These are phyloP conservation scores for Gypsophila paniculata DNA, from an alignment of 179 eudicot genomes.

Conservation along the genomic window DNA sequence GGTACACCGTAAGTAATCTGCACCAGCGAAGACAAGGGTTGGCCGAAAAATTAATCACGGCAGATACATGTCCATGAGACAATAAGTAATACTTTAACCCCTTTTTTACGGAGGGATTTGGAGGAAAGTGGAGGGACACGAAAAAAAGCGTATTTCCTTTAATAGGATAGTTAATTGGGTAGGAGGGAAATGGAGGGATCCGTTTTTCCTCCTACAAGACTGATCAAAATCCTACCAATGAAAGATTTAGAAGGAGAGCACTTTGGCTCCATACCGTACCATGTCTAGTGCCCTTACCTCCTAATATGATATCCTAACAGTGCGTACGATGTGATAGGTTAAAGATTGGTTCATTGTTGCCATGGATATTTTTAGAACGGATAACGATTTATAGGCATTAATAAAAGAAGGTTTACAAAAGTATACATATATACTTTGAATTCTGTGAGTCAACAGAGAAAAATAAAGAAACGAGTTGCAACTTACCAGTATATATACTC, in stretches of 20 bases:
- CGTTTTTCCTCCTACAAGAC: no score
- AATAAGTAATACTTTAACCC: not conserved
- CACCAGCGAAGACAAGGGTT: conserved; percentile 23
- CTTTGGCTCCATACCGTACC: no score
- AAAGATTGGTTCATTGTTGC: not conserved
- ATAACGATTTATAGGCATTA: not conserved
- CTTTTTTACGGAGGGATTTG: no score
- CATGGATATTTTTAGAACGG: not conserved
- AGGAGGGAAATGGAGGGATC: no score
- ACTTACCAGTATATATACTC: conserved; percentile 80
- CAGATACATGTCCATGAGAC: not conserved
- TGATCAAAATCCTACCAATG: not conserved
- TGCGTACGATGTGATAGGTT: no score
- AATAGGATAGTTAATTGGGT: not conserved
- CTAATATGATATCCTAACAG: no score
- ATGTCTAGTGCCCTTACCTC: no score
- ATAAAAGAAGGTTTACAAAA: not conserved
- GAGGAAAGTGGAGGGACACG: no score
- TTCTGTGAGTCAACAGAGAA: not conserved
- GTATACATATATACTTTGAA: not conserved
- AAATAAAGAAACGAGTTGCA: conserved; percentile 5
- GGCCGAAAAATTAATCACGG: not conserved
- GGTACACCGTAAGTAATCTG: conserved; percentile 95
- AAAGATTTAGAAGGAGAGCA: not conserved
- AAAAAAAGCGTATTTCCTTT: not conserved